Conservation (phyloP, 352 stramenopile species). For the Phytophthora palmivora region DNA sequence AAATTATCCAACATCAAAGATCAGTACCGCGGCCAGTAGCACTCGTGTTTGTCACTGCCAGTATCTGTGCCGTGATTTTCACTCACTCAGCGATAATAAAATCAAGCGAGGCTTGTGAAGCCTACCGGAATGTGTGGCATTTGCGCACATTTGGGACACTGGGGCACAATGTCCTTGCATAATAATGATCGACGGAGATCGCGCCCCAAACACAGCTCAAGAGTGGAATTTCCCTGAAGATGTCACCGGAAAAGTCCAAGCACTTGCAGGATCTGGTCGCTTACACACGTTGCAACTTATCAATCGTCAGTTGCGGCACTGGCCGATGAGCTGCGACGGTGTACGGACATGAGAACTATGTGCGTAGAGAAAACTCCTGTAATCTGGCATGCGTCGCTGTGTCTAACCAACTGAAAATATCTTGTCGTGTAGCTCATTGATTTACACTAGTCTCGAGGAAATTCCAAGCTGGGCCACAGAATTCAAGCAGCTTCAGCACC, state of each 20-base stretch:
- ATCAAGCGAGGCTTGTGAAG: slow-evolving; percentile 12
- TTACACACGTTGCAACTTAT: slow-evolving; percentile 34
- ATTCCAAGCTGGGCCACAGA: slow-evolving; percentile 17
- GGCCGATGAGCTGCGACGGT: slow-evolving; percentile 32
- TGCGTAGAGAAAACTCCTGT: background rate
- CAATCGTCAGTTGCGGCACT: slow-evolving; percentile 27
- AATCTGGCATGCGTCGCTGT: too few species aligned
- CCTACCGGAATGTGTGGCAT: slow-evolving; percentile 31
- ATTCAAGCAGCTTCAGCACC: slow-evolving; percentile 22
- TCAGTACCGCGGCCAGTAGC: slow-evolving; percentile 16
- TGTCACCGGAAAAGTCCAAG: slow-evolving; percentile 18
- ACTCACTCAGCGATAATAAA: slow-evolving; percentile 16
- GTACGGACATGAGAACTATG: slow-evolving; percentile 22
- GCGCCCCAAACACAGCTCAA: slow-evolving; percentile 20
- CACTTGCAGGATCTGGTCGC: slow-evolving; percentile 22
- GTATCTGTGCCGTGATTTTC: slow-evolving; percentile 4
- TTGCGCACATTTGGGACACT: slow-evolving; percentile 21
- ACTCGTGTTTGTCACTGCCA: slow-evolving; percentile 15
- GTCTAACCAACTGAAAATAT: too few species aligned
- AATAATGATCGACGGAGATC: slow-evolving; percentile 34
- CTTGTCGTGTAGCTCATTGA: slow-evolving; percentile 8
- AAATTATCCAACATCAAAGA: slow-evolving; percentile 10
- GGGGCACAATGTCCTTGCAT: slow-evolving; percentile 31
- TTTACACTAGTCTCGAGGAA: slow-evolving; percentile 29
- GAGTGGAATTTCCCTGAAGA: slow-evolving; percentile 37